phyloP scores from a whole-genome alignment of 2,329 filamentous ascomycete species.

The Xylariaceae sp. region DNA sequence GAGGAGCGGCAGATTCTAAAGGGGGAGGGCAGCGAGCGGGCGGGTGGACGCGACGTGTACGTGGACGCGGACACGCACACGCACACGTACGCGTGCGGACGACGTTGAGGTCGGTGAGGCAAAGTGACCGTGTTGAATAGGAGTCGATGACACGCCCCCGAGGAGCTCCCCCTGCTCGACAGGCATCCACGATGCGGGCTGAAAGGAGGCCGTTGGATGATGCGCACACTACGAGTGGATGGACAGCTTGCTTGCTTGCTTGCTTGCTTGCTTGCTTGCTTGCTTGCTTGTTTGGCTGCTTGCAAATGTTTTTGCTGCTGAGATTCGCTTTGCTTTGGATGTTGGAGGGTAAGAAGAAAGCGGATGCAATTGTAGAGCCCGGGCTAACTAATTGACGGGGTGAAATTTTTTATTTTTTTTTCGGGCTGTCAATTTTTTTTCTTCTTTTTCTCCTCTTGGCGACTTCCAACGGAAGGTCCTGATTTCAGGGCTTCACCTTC shows the following conservation, averaged over 20 bases:
- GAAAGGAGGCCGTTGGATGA: constrained; percentile 2
- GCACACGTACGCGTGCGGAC: too few species aligned
- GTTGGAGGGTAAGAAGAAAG: background rate
- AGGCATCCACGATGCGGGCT: constrained; percentile 18
- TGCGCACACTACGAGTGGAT: background rate
- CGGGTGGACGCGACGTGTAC: background rate
- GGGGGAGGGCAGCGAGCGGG: background rate
- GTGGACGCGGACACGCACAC: background rate
- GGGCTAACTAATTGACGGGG: background rate
- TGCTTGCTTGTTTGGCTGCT: background rate
- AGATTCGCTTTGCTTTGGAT: background rate
- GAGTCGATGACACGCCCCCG: constrained; percentile 12
- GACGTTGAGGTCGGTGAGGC: background rate
- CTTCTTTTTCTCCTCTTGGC: background rate
- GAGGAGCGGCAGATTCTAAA: background rate
- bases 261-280: background rate
- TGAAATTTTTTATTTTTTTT: background rate
- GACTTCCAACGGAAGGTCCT: background rate
- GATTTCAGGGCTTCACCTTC: background rate
- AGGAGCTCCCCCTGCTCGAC: constrained; percentile 21
- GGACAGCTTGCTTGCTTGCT: background rate
- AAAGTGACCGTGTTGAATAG: background rate
- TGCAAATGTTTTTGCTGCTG: background rate
- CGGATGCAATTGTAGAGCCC: background rate
- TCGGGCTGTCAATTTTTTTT: background rate